These are phyloP conservation scores for Mrakia frigida DNA, from an alignment of 768 basidiomycete genomes.

Conservation along the genomic window DNA sequence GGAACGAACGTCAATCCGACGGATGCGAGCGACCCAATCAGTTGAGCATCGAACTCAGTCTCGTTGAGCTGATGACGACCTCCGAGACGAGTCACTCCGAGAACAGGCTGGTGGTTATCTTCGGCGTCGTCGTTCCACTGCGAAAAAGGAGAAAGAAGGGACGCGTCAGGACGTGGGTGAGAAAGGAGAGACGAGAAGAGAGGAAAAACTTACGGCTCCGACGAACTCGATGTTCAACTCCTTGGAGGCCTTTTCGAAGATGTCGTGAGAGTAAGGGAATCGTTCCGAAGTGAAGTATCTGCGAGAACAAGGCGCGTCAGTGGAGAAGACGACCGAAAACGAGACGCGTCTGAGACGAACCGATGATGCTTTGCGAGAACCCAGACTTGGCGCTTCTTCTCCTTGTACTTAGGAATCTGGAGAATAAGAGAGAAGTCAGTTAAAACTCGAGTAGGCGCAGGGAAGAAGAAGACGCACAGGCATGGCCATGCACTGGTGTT, in stretches of 20 bases:
- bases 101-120: neutral
- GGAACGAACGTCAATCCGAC: conserved; percentile 1
- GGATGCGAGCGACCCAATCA: neutral
- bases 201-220: neutral
- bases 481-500: conserved; percentile 11
- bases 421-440: neutral
- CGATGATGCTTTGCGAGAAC: conserved; percentile 2
- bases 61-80: neutral
- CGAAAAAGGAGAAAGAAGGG: neutral
- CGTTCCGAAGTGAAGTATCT: neutral
- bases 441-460: neutral
- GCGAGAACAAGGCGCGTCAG: neutral
- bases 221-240: conserved; percentile 26
- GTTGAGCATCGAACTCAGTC: neutral
- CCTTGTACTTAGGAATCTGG: neutral
- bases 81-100: conserved; percentile 1
- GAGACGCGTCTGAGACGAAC: neutral
- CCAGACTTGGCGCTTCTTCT: conserved; percentile 20
- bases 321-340: neutral
- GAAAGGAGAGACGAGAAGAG: neutral
- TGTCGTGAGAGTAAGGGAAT: neutral
- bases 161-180: neutral
- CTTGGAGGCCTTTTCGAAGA: conserved; percentile 1
- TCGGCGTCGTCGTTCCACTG: conserved; percentile 6
- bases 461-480: neutral